Evolutionary conservation across 2,329 filamentous ascomycete genomes (phyloP).

Genomic region (Calonectria fujianensis): DNA sequence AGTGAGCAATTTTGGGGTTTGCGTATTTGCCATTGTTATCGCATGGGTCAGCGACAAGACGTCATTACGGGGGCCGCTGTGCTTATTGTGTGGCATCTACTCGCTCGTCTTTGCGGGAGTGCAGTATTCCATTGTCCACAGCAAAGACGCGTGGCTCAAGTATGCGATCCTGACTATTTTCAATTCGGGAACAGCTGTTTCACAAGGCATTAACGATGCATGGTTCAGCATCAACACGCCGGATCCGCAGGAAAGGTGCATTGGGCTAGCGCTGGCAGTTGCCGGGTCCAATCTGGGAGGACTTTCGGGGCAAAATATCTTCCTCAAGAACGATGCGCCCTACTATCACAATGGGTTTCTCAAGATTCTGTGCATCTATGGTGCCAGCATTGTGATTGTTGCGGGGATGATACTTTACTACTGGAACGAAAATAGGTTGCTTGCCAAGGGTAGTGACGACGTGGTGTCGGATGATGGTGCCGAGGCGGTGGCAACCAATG

Average conservation of each 20-base stretch:
- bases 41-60: constrained; percentile 32
- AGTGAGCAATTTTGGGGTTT: constrained; percentile 40
- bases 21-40: constrained; percentile 27
- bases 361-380: constrained; percentile 30
- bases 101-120: constrained; percentile 29
- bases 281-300: constrained; percentile 33
- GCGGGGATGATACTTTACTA: constrained; percentile 18
- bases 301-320: constrained; percentile 36
- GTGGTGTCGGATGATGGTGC: not conserved
- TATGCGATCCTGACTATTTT: constrained; percentile 30
- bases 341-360: constrained; percentile 24
- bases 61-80: constrained; percentile 25
- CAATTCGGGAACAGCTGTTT: constrained; percentile 30
- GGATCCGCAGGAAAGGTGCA: constrained; percentile 33
- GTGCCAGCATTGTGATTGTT: not conserved
- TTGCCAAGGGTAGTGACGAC: not conserved
- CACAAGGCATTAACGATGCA: constrained; percentile 38
- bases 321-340: constrained; percentile 27
- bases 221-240: constrained; percentile 37
- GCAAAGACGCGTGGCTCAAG: constrained; percentile 30
- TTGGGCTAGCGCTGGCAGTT: constrained; percentile 33
- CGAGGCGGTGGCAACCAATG: not conserved
- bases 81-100: constrained; percentile 28
- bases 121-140: constrained; percentile 23
- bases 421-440: constrained; percentile 12